These are phyloP conservation scores for Neonectria neomacrospora DNA, from an alignment of 2,329 filamentous ascomycete genomes.

Conservation along the genomic window DNA sequence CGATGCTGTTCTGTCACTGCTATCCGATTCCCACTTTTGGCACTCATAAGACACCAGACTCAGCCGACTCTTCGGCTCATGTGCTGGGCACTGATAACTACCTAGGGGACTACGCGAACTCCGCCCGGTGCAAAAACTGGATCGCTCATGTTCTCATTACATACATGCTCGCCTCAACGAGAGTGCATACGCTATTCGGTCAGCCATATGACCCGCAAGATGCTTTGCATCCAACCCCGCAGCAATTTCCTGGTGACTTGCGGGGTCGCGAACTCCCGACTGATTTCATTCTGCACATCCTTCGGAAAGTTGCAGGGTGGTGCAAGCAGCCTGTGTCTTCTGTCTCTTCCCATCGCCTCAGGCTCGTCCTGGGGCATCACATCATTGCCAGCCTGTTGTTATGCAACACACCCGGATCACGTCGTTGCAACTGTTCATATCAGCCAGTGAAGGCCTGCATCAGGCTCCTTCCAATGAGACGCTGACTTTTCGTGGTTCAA, in stretches of 20 bases:
- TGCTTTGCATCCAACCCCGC: constrained; percentile 28
- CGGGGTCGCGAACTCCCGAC: constrained; percentile 20
- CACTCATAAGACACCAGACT: background rate
- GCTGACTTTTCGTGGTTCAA: background rate
- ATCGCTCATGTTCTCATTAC: background rate
- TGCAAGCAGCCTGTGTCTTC: background rate
- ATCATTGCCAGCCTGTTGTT: background rate
- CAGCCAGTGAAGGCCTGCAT: background rate
- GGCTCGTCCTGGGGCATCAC: background rate
- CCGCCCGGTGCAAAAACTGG: constrained; percentile 1
- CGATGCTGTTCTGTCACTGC: background rate
- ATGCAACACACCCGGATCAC: background rate
- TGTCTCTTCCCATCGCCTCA: background rate
- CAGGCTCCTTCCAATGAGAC: constrained; percentile 6
- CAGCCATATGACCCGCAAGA: constrained; percentile 18
- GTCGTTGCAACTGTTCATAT: background rate
- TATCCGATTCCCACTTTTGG: background rate
- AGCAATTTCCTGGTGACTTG: constrained; percentile 30
- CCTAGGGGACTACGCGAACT: background rate
- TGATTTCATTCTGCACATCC: background rate
- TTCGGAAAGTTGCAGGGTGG: constrained; percentile 8
- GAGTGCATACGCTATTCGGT: constrained; percentile 28
- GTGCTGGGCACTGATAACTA: background rate
- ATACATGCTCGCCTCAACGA: constrained; percentile 8
- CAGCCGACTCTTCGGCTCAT: background rate